Evolutionary conservation across 2,329 filamentous ascomycete species (phyloP).

Genomic region (Colletotrichum eremochloae): DNA sequence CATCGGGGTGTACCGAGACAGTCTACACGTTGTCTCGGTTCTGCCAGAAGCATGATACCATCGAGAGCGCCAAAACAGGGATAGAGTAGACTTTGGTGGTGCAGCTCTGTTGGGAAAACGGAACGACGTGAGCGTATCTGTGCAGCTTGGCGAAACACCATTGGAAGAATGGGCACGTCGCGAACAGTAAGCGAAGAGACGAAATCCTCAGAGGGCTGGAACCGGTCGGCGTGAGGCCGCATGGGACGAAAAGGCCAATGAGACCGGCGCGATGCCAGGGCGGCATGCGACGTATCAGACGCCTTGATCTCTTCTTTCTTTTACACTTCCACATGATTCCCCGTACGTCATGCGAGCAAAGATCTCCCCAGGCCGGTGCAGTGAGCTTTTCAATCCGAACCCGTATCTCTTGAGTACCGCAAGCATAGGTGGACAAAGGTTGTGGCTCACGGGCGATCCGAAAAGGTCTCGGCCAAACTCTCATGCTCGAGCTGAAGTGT

Average conservation of each 20-base stretch:
- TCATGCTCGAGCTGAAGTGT: slow-evolving; percentile 15
- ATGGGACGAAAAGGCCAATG: neutral
- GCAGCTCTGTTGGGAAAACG: neutral
- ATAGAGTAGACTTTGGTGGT: neutral
- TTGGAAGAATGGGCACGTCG: neutral
- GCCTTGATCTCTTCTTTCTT: neutral
- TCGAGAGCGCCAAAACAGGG: neutral
- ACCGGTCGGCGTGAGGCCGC: neutral
- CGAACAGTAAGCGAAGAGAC: neutral
- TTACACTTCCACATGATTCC: neutral
- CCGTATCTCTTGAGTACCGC: neutral
- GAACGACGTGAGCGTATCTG: neutral
- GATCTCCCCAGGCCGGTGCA: neutral
- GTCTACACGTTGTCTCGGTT: neutral
- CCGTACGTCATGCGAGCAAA: neutral
- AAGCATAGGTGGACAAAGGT: neutral
- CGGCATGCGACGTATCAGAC: neutral
- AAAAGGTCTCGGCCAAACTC: neutral
- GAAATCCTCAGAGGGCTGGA: neutral
- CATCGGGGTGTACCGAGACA: neutral
- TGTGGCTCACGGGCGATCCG: neutral
- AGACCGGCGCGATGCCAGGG: neutral
- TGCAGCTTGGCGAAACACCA: neutral
- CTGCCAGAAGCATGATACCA: neutral
- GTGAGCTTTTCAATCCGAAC: neutral